phyloP scores from a whole-genome alignment of 768 basidiomycete genomes.

The Calocybe cyanea region DNA sequence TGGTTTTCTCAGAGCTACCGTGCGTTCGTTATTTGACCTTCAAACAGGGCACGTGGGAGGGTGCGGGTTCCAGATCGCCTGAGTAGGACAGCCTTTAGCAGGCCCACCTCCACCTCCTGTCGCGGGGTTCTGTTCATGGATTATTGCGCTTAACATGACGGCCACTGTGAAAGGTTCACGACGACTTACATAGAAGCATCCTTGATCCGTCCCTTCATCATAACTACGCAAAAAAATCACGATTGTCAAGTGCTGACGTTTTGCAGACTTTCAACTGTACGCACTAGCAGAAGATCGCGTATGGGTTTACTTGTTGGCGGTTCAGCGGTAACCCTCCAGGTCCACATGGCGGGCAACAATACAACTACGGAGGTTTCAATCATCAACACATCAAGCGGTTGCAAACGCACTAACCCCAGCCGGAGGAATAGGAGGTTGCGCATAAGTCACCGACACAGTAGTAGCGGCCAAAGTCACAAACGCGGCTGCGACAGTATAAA shows the following conservation, averaged over 20 bases:
- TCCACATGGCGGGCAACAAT: constrained; percentile 16
- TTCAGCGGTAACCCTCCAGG: constrained; percentile 13
- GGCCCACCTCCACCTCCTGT: constrained; percentile 13
- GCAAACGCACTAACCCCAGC: not conserved
- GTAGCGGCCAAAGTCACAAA: not conserved
- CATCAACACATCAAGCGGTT: too few relatives aligned
- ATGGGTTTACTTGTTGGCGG: constrained; percentile 16
- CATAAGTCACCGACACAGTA: not conserved
- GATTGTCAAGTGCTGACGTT: not conserved
- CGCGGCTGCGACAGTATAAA: not conserved
- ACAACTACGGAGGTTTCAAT: constrained; percentile 6
- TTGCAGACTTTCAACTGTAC: not conserved
- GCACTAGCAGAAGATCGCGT: constrained; percentile 17
- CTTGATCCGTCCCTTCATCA: constrained; percentile 7
- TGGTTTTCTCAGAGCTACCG: not conserved
- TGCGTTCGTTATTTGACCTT: not conserved
- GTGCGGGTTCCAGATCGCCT: constrained; percentile 16
- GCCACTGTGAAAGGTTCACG: not conserved
- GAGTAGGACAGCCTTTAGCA: constrained; percentile 12
- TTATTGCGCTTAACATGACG: not conserved
- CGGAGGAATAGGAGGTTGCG: constrained; percentile 8
- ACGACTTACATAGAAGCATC: constrained; percentile 17
- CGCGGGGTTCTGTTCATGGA: constrained; percentile 12
- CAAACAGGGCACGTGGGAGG: constrained; percentile 18
- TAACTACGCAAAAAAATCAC: constrained; percentile 3